Base-by-base conservation (phyloP, 2,329 filamentous ascomycete species). In the Neofusicoccum parvum region DNA sequence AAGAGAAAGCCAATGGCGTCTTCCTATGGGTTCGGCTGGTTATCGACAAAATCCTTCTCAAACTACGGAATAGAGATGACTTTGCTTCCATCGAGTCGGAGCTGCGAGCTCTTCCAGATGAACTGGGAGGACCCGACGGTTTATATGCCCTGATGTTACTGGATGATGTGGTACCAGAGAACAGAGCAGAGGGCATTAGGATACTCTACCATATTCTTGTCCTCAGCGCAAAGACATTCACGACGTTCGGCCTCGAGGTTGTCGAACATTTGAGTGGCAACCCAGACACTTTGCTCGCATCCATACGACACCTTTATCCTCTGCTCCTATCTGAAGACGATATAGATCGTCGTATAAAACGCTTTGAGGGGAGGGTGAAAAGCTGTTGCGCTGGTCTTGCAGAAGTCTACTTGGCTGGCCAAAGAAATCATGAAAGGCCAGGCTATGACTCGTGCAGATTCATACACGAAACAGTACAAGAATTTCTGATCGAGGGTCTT, bases 11-110 rank as follows among this genome's bases (percentile, higher is more conserved):
- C 2, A 46, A 23, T 10, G 58, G 58, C 45, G 64, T 65, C 20
- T 65, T 65, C 41, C 45, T 65, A 7, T 63, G 43, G 64, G 58
- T 64, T 5, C 37, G 43, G 45, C 58, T 64, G 12, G 45, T 53
- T 27, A 14, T 64, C 27, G 39, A 65, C 17, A 45, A 14, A 7
- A 15, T 62, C 43, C 39, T 59, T 17, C 37, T 43, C 17, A 41
- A 51, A 23, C 43, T 59, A 11, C 11, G 20, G 17, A 59, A 60
- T 15, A 10, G 53, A 46, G 62, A 60, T 37, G 17, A 23, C 14
- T 20, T 34, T 60, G 17, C 7, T 20, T 48, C 45, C 11, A 48
- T 27, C 17, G 45, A 48, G 10, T n/a, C 2, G 45, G 45, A 23
- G 7, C 17, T 48, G 9, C 17, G 12, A 6, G 6, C n/a, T 20